Base-by-base conservation (phyloP, 768 basidiomycete genomes). In the Boletus huronensis region DNA sequence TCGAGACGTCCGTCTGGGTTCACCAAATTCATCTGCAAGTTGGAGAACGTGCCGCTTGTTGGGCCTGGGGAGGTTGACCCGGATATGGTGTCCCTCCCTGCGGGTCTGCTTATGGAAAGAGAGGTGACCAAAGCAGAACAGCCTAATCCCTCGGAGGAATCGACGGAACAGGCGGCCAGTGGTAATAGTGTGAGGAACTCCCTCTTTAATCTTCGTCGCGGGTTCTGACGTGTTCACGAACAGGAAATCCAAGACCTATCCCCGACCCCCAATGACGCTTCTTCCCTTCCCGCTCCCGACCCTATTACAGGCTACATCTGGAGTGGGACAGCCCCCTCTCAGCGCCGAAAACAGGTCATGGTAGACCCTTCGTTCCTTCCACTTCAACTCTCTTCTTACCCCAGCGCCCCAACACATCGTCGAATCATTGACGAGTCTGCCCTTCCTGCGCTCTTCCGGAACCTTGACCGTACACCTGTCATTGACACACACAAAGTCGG, bases 401-500 rank as follows among this genome's bases (percentile, higher is more conserved):
- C 85, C 5, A 79, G 74, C 13, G 45, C 59, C 26, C 69, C 74
- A 1, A 61, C 72, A 6, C 70, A 70, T 31, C 68, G 75, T 54
- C 79, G 77, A 50, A 74, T 80, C 11, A 73, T 86, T 5, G 81
- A 85, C 44, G 74, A 81, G 10, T 75, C 84, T 1, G 70, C 73
- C 14, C 77, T 90, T 36, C 72, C 80, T 4, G 74, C 78, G 26
- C 82, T 87, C 55, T 75, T 94, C 58, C 75, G 79, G 25, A 79
- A 78, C 7, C 78, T 98, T 42, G 93, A 97, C 62, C 76, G 81
- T 40, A 88, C 90, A 39, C 95, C 94, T 0, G 93, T 98, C 62
- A 95, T 99, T 56, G 97, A 99, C 71, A 94, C 91, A 0, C 93
- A 98, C 72, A 96, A 97, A 70, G 88, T 98, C 34, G 97, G 93